Percentiles rank a stretch among this genome's conserved stretches.
Evolutionary conservation across 371 early-diverging fungal genomes (phyloP).

Genomic region (Ordospora colligata): DNA sequence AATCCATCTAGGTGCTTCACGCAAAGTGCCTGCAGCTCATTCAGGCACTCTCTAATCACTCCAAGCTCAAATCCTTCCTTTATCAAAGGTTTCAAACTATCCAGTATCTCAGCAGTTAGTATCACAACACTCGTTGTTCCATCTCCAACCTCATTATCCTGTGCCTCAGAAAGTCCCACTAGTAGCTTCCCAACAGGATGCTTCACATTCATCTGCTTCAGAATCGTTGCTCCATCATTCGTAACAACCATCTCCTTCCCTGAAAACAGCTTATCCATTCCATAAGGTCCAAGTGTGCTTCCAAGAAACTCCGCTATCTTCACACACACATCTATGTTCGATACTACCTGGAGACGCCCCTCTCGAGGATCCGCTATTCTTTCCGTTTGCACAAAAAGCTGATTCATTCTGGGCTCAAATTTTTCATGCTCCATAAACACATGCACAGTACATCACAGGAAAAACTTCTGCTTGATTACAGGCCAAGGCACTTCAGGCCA

Average conservation of each 20-base stretch:
- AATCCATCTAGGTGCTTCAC: conserved; percentile 17
- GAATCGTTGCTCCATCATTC: conserved; percentile 98
- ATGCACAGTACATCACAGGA: neutral
- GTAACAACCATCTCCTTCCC: conserved; percentile 88
- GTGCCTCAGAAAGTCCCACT: conserved; percentile 88
- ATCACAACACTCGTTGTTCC: conserved; percentile 98
- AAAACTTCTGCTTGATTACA: neutral
- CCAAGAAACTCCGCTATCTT: conserved; percentile 86
- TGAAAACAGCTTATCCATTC: conserved; percentile 98
- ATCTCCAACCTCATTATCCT: conserved; percentile 98
- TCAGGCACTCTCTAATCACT: conserved; percentile 80
- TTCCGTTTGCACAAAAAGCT: conserved; percentile 59
- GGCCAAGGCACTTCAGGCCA: neutral
- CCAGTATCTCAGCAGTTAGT: conserved; percentile 85
- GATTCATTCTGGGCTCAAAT: conserved; percentile 21
- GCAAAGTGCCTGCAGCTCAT: conserved; percentile 69
- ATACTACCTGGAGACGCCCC: conserved; percentile 88
- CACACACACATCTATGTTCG: conserved; percentile 88
- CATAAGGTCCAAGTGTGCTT: conserved; percentile 94
- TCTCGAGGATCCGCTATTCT: conserved; percentile 96
- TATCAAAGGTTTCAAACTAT: conserved; percentile 77
- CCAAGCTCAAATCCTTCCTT: conserved; percentile 88
- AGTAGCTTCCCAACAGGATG: conserved; percentile 96
- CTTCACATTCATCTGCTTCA: conserved; percentile 88
- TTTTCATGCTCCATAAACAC: conserved; percentile 4